phyloP scores from a whole-genome alignment of 495 filamentous ascomycete species.

The Talaromyces thailandensis region DNA sequence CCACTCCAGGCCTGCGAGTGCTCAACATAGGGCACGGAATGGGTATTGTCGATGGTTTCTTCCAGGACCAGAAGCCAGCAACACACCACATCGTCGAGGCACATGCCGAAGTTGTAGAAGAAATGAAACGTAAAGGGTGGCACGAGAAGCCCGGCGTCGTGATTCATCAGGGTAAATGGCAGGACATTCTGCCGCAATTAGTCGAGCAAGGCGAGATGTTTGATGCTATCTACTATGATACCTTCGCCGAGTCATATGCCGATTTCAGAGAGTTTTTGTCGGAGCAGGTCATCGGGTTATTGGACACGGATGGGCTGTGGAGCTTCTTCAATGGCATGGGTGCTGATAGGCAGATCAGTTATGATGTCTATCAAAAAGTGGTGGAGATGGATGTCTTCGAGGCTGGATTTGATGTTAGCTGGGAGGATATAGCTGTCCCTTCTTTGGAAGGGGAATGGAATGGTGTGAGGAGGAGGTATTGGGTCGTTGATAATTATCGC shows the following conservation, averaged over 20 bases:
- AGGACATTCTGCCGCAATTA: constrained; percentile 67
- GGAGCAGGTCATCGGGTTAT: constrained; percentile 71
- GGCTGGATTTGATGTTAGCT: constrained; percentile 83
- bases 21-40: constrained; percentile 94
- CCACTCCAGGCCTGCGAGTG: constrained; percentile 52
- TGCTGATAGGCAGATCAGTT: constrained; percentile 83
- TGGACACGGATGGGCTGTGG: constrained; percentile 67
- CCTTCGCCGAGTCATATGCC: constrained; percentile 86
- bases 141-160: constrained; percentile 51
- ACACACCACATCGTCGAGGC: constrained; percentile 87
- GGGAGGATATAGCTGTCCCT: constrained; percentile 70
- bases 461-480: constrained; percentile 80
- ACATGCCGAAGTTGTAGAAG: constrained; percentile 69
- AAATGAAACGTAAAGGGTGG: constrained; percentile 58
- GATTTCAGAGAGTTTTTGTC: constrained; percentile 81
- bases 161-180: constrained; percentile 72
- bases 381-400: constrained; percentile 87
- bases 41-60: constrained; percentile 87
- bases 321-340: constrained; percentile 95
- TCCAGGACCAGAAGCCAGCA: constrained; percentile 56
- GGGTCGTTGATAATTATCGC: constrained; percentile 69
- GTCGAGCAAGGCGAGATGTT: constrained; percentile 62
- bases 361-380: constrained; percentile 92
- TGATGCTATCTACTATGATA: constrained; percentile 96
- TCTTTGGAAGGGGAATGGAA: constrained; percentile 63